Conservation (phyloP, 1,139 yeast genomes). For the Arxiozyma bovina region DNA sequence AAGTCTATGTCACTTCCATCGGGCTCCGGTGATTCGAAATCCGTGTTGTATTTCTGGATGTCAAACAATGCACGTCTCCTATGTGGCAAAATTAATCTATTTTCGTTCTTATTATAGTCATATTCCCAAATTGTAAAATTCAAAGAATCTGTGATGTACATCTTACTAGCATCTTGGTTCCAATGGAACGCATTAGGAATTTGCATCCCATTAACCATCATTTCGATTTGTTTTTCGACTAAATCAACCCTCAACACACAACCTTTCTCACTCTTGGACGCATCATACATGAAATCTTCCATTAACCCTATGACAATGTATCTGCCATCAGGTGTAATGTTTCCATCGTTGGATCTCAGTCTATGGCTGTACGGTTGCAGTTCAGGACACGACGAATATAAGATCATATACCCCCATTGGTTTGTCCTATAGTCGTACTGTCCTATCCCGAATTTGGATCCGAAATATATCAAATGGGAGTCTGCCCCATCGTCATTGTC, state of each 20-base stretch:
- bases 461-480: slow-evolving; percentile 35
- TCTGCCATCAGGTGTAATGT: slow-evolving; percentile 58
- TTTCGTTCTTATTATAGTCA: slow-evolving; percentile 38
- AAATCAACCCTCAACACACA: slow-evolving; percentile 31
- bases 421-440: slow-evolving; percentile 39
- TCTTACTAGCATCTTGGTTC: slow-evolving; percentile 35
- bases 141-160: slow-evolving; percentile 69
- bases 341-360: slow-evolving; percentile 66
- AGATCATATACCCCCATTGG: slow-evolving; percentile 37
- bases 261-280: slow-evolving; percentile 29
- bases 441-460: slow-evolving; percentile 52
- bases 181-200: slow-evolving; percentile 82
- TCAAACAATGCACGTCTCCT: slow-evolving; percentile 34
- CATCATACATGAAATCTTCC: slow-evolving; percentile 41
- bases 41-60: slow-evolving; percentile 32
- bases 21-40: slow-evolving; percentile 48
- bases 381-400: slow-evolving; percentile 35
- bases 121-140: slow-evolving; percentile 51
- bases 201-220: slow-evolving; percentile 33
- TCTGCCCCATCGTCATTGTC: slow-evolving; percentile 31
- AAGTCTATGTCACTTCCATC: slow-evolving; percentile 67
- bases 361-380: slow-evolving; percentile 30
- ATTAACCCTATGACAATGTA: slow-evolving; percentile 66
- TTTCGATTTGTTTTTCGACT: slow-evolving; percentile 21
- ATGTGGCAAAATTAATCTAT: slow-evolving; percentile 11